Conservation (phyloP, 73 alveolate species). For the Paramecium caudatum region DNA sequence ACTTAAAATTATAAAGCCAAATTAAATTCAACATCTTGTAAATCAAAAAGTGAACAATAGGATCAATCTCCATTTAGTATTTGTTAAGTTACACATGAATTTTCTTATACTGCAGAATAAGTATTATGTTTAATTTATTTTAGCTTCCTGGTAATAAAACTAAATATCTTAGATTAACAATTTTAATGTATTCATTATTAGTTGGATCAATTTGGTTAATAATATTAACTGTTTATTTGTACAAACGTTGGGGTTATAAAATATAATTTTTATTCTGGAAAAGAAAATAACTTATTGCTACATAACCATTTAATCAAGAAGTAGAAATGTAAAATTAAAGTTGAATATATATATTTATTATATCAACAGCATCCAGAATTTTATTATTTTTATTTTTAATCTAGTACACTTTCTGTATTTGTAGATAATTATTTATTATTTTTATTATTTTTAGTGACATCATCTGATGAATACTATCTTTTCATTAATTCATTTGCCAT, state of each 20-base stretch:
- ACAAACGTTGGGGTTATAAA: conserved; percentile 7
- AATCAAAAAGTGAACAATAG: not conserved
- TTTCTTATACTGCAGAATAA: not conserved
- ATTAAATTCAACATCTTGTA: conserved; percentile 19
- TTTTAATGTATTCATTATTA: not conserved
- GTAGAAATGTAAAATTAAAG: not conserved
- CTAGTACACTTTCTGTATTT: conserved; percentile 34
- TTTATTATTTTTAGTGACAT: not conserved
- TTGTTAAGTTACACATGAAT: conserved; percentile 11
- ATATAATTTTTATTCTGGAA: conserved; percentile 7
- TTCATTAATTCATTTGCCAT: conserved; percentile 51
- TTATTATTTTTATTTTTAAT: not conserved
- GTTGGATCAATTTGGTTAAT: conserved; percentile 26
- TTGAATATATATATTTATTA: no score
- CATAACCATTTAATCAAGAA: conserved; percentile 25
- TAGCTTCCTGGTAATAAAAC: conserved; percentile 15
- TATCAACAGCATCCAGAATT: conserved; percentile 31
- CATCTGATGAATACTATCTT: not conserved
- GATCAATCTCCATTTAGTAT: conserved; percentile 15
- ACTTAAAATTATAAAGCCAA: not conserved
- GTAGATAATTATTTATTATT: not conserved
- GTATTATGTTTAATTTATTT: not conserved
- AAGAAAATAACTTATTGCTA: not conserved
- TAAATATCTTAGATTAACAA: not conserved
- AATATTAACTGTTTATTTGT: not conserved